Evolutionary conservation across 179 eudicot species (phyloP).

Genomic region (Spinacia oleracea): DNA sequence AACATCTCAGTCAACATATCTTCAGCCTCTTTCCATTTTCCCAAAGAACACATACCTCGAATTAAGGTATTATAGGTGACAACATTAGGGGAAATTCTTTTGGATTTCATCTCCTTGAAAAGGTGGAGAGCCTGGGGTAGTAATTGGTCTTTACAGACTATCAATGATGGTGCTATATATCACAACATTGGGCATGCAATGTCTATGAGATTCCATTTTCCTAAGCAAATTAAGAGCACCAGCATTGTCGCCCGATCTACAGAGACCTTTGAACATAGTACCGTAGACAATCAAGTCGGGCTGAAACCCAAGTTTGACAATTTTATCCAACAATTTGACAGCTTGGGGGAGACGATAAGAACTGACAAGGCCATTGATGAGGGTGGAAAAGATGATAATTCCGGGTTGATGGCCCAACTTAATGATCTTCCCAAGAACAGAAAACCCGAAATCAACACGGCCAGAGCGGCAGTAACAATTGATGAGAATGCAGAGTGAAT

Average conservation of each 20-base stretch:
- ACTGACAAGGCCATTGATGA: not conserved
- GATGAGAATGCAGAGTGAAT: not conserved
- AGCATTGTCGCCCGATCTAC: not conserved
- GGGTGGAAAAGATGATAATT: not conserved
- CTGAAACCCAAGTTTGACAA: conserved; percentile 1
- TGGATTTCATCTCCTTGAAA: not conserved
- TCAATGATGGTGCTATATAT: conserved; percentile 16
- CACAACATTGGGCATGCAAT: conserved; percentile 8
- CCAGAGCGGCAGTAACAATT: not conserved
- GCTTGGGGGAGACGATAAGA: not conserved
- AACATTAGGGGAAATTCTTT: conserved; percentile 22
- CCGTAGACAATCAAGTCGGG: not conserved
- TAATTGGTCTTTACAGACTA: conserved; percentile 14
- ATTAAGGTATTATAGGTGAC: conserved; percentile 25
- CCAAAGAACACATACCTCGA: not conserved
- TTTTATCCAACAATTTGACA: not conserved
- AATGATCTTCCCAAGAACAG: not conserved
- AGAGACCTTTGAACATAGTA: conserved; percentile 5
- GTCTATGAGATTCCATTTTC: not conserved
- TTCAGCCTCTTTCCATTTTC: not conserved
- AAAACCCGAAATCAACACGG: not conserved
- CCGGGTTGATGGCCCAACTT: not conserved
- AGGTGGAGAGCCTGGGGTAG: not conserved
- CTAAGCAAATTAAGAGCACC: conserved; percentile 1
- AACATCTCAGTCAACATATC: not conserved